phyloP scores from a whole-genome alignment of 139 green algal genomes.

The Closterium sp. region DNA sequence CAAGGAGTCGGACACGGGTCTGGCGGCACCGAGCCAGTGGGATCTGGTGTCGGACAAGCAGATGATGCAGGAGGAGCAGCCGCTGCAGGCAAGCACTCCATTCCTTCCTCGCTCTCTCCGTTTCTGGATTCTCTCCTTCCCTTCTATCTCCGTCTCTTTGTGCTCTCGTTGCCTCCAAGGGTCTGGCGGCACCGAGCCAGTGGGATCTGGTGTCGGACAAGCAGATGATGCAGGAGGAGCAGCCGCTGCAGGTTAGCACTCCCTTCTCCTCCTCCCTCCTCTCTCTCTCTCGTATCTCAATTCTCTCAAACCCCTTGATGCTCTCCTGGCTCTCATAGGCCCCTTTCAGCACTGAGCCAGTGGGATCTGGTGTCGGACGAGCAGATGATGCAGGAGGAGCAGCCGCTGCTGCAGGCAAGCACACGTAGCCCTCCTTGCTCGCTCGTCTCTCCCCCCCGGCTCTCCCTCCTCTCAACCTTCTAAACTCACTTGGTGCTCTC shows the following conservation, averaged over 20 bases:
- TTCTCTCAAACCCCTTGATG: too few relatives aligned
- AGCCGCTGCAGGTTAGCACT: slow-evolving; percentile 80
- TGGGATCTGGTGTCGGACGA: slow-evolving; percentile 99
- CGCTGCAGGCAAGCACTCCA: slow-evolving; percentile 67
- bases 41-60: slow-evolving; percentile 99
- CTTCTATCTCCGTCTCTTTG: background rate
- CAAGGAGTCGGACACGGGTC: slow-evolving; percentile 87
- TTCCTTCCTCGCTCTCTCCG: background rate
- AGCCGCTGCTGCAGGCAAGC: slow-evolving; percentile 79
- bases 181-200: slow-evolving; percentile 85
- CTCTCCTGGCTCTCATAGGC: too few relatives aligned
- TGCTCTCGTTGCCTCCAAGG: too few relatives aligned
- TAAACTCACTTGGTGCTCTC: too few relatives aligned
- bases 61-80: slow-evolving; percentile 95
- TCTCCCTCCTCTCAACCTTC: too few relatives aligned
- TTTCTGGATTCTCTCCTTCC: background rate
- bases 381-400: slow-evolving; percentile 97
- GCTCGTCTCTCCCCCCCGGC: background rate
- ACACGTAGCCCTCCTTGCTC: background rate
- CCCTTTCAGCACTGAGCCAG: slow-evolving; percentile 86
- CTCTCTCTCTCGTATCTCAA: background rate
- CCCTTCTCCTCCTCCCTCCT: background rate
- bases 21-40: slow-evolving; percentile 94
- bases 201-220: slow-evolving; percentile 99
- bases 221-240: slow-evolving; percentile 97